Percentiles rank a stretch among this genome's conserved stretches.
These are phyloP conservation scores for Arthroderma sp. DNA, from an alignment of 2,329 filamentous ascomycete species.

Conservation along the genomic window DNA sequence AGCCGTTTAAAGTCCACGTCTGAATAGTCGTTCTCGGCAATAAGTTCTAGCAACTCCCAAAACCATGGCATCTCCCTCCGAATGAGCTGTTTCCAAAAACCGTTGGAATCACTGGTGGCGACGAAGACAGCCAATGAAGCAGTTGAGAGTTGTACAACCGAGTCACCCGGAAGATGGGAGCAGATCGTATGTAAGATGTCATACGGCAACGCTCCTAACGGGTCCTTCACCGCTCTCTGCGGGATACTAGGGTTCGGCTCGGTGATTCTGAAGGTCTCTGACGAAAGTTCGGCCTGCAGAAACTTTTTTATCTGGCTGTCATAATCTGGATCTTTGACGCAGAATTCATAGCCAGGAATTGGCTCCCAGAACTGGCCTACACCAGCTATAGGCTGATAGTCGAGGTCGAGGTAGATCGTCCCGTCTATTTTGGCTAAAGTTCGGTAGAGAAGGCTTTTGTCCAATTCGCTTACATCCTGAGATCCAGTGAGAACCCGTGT, in stretches of 20 bases:
- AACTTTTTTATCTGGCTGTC: too few relatives aligned
- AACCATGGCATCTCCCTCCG: constrained; percentile 6
- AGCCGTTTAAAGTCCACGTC: constrained; percentile 3
- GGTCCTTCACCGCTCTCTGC: constrained; percentile 1
- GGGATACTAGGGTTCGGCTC: neutral
- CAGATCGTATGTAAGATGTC: constrained; percentile 1
- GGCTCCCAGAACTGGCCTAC: constrained; percentile 1
- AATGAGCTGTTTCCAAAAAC: constrained; percentile 5
- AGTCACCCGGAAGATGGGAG: constrained; percentile 2
- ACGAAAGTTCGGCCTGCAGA: too few relatives aligned
- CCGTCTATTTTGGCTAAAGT: neutral
- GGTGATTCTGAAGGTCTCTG: too few relatives aligned
- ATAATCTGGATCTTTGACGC: neutral
- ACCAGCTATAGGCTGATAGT: neutral
- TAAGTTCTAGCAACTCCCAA: constrained; percentile 4
- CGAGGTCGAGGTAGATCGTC: neutral
- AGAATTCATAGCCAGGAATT: neutral
- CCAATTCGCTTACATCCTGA: neutral
- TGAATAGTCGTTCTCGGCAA: neutral
- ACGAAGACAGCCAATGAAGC: constrained; percentile 2
- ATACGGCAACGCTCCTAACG: constrained; percentile 1
- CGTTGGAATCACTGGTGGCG: neutral
- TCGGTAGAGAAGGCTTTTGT: constrained; percentile 4
- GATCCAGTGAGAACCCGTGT: neutral
- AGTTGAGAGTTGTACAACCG: neutral